Conservation (phyloP, 306 rosid genomes). For the Pterocarpus macrocarpus region DNA sequence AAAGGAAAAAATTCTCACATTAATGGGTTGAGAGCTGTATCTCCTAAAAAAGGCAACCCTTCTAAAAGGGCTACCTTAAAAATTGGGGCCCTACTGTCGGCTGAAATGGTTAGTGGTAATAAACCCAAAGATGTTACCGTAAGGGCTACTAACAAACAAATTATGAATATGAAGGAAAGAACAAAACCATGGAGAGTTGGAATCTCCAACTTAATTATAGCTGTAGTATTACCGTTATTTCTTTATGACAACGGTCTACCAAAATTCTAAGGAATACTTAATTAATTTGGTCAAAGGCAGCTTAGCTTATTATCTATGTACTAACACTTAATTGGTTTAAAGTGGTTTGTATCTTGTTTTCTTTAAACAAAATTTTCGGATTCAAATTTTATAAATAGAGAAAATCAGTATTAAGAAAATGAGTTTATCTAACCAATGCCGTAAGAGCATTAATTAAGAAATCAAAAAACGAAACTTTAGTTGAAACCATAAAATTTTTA, state of each 20-base stretch:
- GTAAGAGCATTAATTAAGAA: too few species aligned
- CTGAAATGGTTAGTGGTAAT: neutral
- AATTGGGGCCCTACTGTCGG: conserved; percentile 30
- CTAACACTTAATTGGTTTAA: too few species aligned
- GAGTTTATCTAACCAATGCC: too few species aligned
- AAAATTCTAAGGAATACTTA: neutral
- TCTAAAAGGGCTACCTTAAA: neutral
- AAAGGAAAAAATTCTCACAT: conserved; percentile 2
- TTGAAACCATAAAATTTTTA: too few species aligned
- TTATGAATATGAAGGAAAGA: neutral
- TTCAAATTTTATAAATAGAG: neutral
- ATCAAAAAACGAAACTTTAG: too few species aligned
- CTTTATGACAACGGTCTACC: neutral
- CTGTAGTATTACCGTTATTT: neutral
- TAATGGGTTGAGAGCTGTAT: conserved; percentile 14
- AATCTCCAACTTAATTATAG: conserved; percentile 12
- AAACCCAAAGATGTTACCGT: neutral
- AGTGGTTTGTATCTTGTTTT: neutral
- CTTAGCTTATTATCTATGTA: neutral
- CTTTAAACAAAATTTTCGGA: neutral
- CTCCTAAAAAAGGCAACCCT: conserved; percentile 8
- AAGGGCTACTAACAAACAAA: neutral
- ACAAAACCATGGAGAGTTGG: conserved; percentile 30
- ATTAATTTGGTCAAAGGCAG: neutral
- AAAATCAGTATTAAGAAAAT: too few species aligned